A percentile compares a stretch with the other conserved stretches of the same genome.
Evolutionary conservation across 805 yeast genomes (phyloP).

Genomic region (Candida fluviatilis): DNA sequence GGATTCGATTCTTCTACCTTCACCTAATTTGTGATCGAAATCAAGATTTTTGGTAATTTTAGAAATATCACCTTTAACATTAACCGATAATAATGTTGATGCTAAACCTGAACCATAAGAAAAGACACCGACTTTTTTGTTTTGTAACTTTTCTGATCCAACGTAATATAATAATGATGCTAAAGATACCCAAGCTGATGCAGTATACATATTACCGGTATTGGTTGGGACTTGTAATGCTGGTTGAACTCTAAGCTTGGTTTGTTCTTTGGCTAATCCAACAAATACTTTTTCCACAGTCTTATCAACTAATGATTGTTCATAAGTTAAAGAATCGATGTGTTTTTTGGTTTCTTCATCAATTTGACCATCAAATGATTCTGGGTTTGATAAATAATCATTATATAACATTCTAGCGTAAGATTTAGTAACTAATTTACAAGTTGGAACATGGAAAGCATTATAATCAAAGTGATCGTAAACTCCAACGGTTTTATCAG

Average conservation of each 20-base stretch:
- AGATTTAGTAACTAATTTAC: constrained; percentile 90
- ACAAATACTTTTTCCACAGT: constrained; percentile 81
- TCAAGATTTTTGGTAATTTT: constrained; percentile 60
- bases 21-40: constrained; percentile 61
- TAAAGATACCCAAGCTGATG: constrained; percentile 83
- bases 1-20: constrained; percentile 56
- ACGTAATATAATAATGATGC: constrained; percentile 75
- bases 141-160: constrained; percentile 69
- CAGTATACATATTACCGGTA: constrained; percentile 98
- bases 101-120: constrained; percentile 99
- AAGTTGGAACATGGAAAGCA: constrained; percentile 97
- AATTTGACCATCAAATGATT: constrained; percentile 41
- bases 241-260: constrained; percentile 69
- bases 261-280: constrained; percentile 64
- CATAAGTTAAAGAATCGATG: constrained; percentile 59
- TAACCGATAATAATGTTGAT: constrained; percentile 76
- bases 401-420: constrained; percentile 88
- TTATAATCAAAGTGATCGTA: constrained; percentile 77
- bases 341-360: constrained; percentile 50
- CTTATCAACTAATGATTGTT: constrained; percentile 75
- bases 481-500: constrained; percentile 57
- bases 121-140: constrained; percentile 85
- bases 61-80: constrained; percentile 76
- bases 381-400: constrained; percentile 75
- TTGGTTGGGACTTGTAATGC: constrained; percentile 87